Conservation (phyloP, 163 green algal genomes). For the Prototheca wickerhamii region DNA sequence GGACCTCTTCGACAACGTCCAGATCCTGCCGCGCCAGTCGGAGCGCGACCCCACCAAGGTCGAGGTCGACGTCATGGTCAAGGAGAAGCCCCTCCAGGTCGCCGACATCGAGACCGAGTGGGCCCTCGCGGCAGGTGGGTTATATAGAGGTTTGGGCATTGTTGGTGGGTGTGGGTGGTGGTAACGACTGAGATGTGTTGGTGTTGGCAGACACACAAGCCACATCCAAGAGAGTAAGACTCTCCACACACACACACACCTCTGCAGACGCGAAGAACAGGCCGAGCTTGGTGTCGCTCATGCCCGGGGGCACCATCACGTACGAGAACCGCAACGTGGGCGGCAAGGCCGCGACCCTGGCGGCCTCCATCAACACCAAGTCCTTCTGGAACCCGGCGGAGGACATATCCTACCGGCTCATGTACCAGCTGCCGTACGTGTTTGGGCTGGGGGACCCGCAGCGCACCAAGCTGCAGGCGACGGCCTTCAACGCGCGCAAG, state of each 20-base stretch:
- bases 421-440: constrained; percentile 57
- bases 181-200: not conserved
- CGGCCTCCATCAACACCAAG: constrained; percentile 50
- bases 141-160: not conserved
- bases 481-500: constrained; percentile 89
- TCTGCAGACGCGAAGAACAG: not conserved
- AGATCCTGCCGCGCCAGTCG: constrained; percentile 58
- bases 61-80: constrained; percentile 79
- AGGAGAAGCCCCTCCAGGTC: constrained; percentile 59
- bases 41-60: constrained; percentile 62
- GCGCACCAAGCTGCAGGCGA: constrained; percentile 35
- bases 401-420: constrained; percentile 52
- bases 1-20: constrained; percentile 76
- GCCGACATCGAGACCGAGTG: constrained; percentile 77
- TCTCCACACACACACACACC: not conserved
- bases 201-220: not conserved
- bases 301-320: constrained; percentile 68
- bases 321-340: constrained; percentile 83
- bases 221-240: not conserved
- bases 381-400: constrained; percentile 65
- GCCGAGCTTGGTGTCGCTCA: constrained; percentile 59
- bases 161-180: not conserved
- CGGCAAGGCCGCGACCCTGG: constrained; percentile 28
- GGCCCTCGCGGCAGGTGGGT: constrained; percentile 59
- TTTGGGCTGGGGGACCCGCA: constrained; percentile 43